A percentile compares a stretch with the other conserved stretches of the same genome.
phyloP scores from a whole-genome alignment of 352 stramenopile genomes.

The Globisporangium orthogonon region DNA sequence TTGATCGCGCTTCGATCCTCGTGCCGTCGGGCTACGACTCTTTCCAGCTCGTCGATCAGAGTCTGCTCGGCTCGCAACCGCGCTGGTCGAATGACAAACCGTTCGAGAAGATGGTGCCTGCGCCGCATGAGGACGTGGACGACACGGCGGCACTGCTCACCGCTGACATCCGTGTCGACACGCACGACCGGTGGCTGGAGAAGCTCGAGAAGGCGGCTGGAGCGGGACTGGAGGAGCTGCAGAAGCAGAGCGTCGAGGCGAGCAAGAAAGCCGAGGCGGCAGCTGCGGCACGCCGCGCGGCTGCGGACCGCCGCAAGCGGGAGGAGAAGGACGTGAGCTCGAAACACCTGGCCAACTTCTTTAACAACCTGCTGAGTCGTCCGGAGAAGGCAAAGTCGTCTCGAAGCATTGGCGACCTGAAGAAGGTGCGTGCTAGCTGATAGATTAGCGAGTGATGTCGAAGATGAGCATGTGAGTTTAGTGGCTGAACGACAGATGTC shows the following conservation, averaged over 20 bases:
- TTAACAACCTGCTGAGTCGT: conserved; percentile 82
- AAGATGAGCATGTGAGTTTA: no score
- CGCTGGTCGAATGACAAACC: conserved; percentile 72
- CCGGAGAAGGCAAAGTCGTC: conserved; percentile 79
- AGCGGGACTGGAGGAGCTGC: conserved; percentile 66
- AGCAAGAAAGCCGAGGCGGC: conserved; percentile 75
- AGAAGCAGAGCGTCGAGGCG: conserved; percentile 82
- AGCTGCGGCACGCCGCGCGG: conserved; percentile 52
- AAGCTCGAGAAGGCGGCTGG: conserved; percentile 79
- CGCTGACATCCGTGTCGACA: conserved; percentile 55
- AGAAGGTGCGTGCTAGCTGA: conserved; percentile 31
- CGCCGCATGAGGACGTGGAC: conserved; percentile 34
- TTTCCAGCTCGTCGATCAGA: conserved; percentile 66
- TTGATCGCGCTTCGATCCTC: conserved; percentile 66
- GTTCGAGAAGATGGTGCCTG: conserved; percentile 75
- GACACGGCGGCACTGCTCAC: conserved; percentile 24
- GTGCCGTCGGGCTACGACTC: conserved; percentile 79
- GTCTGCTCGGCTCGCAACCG: conserved; percentile 63
- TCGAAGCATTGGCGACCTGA: conserved; percentile 43
- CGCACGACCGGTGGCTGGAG: conserved; percentile 70
- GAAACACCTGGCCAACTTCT: conserved; percentile 84
- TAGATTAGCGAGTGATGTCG: not conserved
- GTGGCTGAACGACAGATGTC: not conserved
- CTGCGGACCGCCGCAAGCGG: conserved; percentile 65
- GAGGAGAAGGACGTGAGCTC: conserved; percentile 83